A percentile compares a stretch with the other conserved stretches of the same genome.
Evolutionary conservation across 192 early-diverging fungal genomes (phyloP).

Genomic region (Lobosporangium transversale): DNA sequence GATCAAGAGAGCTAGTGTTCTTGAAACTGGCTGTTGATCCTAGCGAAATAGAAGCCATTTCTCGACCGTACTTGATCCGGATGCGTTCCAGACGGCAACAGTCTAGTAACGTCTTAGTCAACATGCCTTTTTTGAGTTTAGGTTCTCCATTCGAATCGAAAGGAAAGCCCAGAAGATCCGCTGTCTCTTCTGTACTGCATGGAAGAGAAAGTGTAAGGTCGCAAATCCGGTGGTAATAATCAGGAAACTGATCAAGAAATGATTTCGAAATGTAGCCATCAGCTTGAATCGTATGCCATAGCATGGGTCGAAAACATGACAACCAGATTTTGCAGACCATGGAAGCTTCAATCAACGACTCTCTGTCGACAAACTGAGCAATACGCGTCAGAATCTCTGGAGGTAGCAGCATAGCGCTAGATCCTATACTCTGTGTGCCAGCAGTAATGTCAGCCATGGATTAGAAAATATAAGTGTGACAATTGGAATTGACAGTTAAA

Average conservation of each 20-base stretch:
- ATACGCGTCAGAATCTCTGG: conserved; percentile 24
- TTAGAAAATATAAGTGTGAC: no score
- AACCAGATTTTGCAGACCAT: conserved; percentile 23
- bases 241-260: conserved; percentile 8
- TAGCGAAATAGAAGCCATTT: background rate
- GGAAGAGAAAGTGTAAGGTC: background rate
- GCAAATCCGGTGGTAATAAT: conserved; percentile 10
- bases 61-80: background rate
- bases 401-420: conserved; percentile 1
- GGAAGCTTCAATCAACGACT: background rate
- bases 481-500: no score
- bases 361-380: background rate
- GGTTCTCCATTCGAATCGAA: background rate
- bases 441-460: no score
- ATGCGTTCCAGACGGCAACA: background rate
- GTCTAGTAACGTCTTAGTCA: background rate
- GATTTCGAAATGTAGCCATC: background rate
- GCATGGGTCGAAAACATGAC: background rate
- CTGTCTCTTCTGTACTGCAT: background rate
- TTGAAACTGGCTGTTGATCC: background rate
- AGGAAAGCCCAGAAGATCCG: background rate
- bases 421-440: no score
- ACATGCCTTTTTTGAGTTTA: background rate
- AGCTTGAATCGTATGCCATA: conserved; percentile 4
- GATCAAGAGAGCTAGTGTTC: background rate